These are phyloP conservation scores for Lipomyces lipofer DNA, from an alignment of 805 yeast genomes.

Conservation along the genomic window DNA sequence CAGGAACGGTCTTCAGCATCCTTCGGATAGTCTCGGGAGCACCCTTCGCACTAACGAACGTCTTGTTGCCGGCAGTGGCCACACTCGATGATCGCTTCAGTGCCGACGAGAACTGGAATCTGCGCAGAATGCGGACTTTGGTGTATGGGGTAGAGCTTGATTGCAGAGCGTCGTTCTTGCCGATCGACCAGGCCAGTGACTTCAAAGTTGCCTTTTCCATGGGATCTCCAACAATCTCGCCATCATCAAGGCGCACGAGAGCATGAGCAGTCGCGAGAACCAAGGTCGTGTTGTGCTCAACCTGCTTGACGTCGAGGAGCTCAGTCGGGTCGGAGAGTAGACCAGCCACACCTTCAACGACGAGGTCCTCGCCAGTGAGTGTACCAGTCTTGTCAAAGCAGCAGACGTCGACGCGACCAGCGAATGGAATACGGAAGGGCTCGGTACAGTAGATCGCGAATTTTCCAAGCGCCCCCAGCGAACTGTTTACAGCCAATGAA, in stretches of 20 bases:
- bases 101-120: slow-evolving; percentile 96
- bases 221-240: slow-evolving; percentile 98
- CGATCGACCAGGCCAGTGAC: slow-evolving; percentile 83
- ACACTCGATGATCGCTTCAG: slow-evolving; percentile 89
- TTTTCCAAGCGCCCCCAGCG: slow-evolving; percentile 83
- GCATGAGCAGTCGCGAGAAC: slow-evolving; percentile 97
- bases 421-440: slow-evolving; percentile 96
- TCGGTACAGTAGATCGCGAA: slow-evolving; percentile 93
- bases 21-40: slow-evolving; percentile 93
- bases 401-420: slow-evolving; percentile 97
- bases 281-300: slow-evolving; percentile 65
- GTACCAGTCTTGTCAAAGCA: slow-evolving; percentile 99
- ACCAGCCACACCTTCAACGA: slow-evolving; percentile 95
- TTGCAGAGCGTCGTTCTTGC: slow-evolving; percentile 58
- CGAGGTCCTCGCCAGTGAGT: slow-evolving; percentile 92
- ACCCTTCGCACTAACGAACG: slow-evolving; percentile 88
- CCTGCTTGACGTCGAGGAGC: slow-evolving; percentile 57
- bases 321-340: slow-evolving; percentile 46
- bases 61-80: slow-evolving; percentile 43
- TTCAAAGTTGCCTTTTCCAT: slow-evolving; percentile 96
- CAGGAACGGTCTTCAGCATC: slow-evolving; percentile 73
- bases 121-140: slow-evolving; percentile 73
- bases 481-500: slow-evolving; percentile 95
- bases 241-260: slow-evolving; percentile 88
- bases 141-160: slow-evolving; percentile 27